Evolutionary conservation across 73 alveolate species (phyloP).

Genomic region (Tetrahymena malaccensis): DNA sequence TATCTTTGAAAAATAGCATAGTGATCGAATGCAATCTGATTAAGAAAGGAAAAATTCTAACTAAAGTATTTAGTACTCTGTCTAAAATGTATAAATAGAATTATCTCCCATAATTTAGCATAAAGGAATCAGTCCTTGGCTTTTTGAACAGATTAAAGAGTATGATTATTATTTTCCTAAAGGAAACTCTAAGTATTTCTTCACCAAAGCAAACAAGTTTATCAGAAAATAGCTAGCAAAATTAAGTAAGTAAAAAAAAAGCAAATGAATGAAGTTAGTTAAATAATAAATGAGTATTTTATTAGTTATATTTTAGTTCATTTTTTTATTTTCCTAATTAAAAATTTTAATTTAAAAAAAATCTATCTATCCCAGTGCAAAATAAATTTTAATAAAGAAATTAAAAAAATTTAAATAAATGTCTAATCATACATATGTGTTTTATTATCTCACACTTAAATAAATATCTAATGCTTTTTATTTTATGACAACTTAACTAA

Average conservation of each 20-base stretch:
- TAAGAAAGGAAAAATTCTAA: neutral
- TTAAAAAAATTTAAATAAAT: too few species aligned
- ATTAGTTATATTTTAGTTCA: too few species aligned
- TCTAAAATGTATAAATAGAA: neutral
- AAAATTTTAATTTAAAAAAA: too few species aligned
- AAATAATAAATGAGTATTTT: too few species aligned
- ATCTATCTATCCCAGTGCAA: too few species aligned
- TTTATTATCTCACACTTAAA: too few species aligned
- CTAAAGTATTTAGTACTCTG: neutral
- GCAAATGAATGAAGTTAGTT: neutral
- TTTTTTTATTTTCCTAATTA: too few species aligned
- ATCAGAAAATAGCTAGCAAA: neutral
- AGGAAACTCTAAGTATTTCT: neutral
- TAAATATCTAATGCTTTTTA: too few species aligned
- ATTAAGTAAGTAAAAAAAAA: neutral
- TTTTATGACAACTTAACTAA: too few species aligned
- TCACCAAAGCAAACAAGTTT: neutral
- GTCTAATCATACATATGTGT: too few species aligned
- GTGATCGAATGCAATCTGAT: neutral
- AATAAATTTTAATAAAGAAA: too few species aligned
- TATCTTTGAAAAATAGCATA: neutral
- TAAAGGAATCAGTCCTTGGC: neutral
- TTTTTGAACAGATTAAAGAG: neutral
- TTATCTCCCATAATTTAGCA: neutral
- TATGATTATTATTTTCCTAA: neutral